Evolutionary conservation across 129 eudicot genomes (phyloP), one percentile per base, ranked within the genome.

Genomic region (Chrysanthemum lavandulifolium): DNA sequence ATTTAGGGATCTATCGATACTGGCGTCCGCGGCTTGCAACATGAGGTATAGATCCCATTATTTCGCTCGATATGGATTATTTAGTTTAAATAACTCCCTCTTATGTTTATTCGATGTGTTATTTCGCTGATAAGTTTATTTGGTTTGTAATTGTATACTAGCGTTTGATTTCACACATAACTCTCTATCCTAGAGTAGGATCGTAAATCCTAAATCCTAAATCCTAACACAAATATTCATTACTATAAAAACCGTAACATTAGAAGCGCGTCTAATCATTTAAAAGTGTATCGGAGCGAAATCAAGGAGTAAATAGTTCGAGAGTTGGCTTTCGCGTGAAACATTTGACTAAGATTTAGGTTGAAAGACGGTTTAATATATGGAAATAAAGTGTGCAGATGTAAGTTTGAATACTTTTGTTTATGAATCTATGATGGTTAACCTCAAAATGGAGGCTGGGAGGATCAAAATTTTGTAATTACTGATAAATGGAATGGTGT

Each of bases 321-420:
- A 40, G 47, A 40, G 10, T 40, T 40, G 47, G 47, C 47, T 40
- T 40, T 40, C 10, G 47, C 2, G 47, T 11, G 16, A 13, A 36
- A 65, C 18, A 31, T 65, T 40, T 40, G 69, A 40, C 21, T 65
- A 25, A 36, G 53, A 65, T 65, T 16, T 65, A 65, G 40, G 69
- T 15, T 65, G 5, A 13, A 65, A 47, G 40, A 40, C 13, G 52
- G 19, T 13, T 53, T 53, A 14, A 6, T 53, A 3, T 14, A 53
- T 14, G 58, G 58, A 53, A 53, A 53, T 10, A 14, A 13, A 13
- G 58, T 14, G 19, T 53, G 47, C 10, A 7, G 47, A 10, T 40
- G 47, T 8, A 40, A 8, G 7, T 7, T 40, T 40, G 47, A 40
- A 40, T 14, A 53, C 19, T 13, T 53, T 16, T 14, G n/a, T 12